Base-by-base conservation (phyloP, 2,329 filamentous ascomycete species). In the Calonectria henricotiae region DNA sequence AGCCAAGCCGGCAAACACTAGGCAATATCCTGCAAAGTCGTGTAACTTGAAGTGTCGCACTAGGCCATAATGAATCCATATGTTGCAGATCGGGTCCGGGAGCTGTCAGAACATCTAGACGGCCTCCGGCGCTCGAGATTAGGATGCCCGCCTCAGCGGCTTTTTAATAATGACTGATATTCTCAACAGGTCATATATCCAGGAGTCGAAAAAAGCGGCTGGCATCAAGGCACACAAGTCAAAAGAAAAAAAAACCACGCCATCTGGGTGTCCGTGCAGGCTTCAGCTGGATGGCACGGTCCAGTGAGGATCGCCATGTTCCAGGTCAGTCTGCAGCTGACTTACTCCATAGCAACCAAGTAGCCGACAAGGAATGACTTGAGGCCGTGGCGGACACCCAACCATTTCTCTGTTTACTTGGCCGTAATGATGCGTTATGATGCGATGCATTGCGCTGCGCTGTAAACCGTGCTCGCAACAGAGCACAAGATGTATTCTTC, bases 1-100 rank as follows among this genome's bases (percentile, higher is more conserved):
- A 20, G 51, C 51, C 51, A 58, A 58, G 51, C 32, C 51, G 51
- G 51, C 51, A 37, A 51, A 32, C 4, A 32, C 17, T 51, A 17
- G 25, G 25, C n/a, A 8, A 13, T 15, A 13, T 23, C n/a, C 32
- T 25, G 12, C 51, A 39, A 7, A n/a, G 32, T n/a, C 20, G 12
- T 37, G 32, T 27, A 25, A 39, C 12, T 5, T 58, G 20, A 37
- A 58, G 2, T 39, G 49, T 4, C 49, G 12, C 30, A 1, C 44
- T 5, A 35, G 49, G 23, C 35, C 35, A 39, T 32, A 58, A 15
- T 30, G 11, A 39, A 35, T 25, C 11, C 35, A 13, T 11, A 27
- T 35, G 15, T 17, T 39, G 51, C 7, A 3, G 5, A 58, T 58
- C 51, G 1, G 20, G 39, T 39, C 51, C 20, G 37, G 11, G 35